Evolutionary conservation across 257 asterid genomes (phyloP), one percentile per base, ranked within the genome.

Genomic region (Sherardia arvensis): DNA sequence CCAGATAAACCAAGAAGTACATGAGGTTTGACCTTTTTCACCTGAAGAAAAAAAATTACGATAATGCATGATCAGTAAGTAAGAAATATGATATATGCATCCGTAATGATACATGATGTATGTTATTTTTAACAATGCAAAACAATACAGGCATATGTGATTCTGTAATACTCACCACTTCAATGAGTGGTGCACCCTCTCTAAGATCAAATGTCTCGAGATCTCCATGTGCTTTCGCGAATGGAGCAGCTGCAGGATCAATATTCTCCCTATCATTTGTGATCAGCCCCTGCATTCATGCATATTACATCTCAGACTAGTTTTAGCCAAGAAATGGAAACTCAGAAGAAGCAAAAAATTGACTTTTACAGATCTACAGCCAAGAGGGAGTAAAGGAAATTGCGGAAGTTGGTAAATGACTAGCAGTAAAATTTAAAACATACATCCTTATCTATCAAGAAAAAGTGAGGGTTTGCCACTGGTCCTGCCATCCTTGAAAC

Each of bases 1-100:
- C 96, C 99, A 38, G 99, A 93, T 78, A 93, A 84, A 72, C 99
- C 99, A 75, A 93, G 96, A 78, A 93, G 96, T 80, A 90, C 96
- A 54, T 90, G 96, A 22, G 99, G 99, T 78, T 85, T 93, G 64
- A 90, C 97, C 75, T 87, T 87, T 74, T 86, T 84, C 65, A 93
- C 92, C 99, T 93, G 95, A 81, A 86, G 34, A 79, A 58, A 12
- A 25, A 30, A 73, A 49, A 1, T 3, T n/a, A 18, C 2, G 20
- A 21, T 49, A 22, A 22, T 55, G 49, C 57, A 25, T 29, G 77
- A 67, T 74, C 63, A 43, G 72, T 60, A 66, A 64, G 58, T 61
- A 15, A 61, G 25, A 48, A n/a, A 20, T 4, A 43, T 38, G 61
- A 66, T 54, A 34, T 58, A 56, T 25, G 40, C 55, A 66, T 25